These are phyloP conservation scores for Modicella reniformis DNA, from an alignment of 371 early-diverging fungal genomes.

Conservation along the genomic window DNA sequence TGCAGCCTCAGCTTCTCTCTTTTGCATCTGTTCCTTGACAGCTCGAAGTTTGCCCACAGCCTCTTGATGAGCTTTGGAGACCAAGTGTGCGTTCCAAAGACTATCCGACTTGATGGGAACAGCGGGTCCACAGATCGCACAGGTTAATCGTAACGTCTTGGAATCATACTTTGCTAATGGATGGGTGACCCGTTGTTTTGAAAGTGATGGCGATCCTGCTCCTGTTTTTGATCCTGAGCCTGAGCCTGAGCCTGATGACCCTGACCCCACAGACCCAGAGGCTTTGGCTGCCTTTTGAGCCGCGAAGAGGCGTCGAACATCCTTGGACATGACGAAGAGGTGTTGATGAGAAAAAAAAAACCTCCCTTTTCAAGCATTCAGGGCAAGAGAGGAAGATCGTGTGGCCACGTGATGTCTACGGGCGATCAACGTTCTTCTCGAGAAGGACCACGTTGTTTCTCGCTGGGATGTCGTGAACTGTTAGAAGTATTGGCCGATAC, in stretches of 20 bases:
- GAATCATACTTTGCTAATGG: slow-evolving; percentile 53
- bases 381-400: too few relatives aligned
- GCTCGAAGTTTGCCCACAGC: slow-evolving; percentile 48
- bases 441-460: too few relatives aligned
- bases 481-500: too few relatives aligned
- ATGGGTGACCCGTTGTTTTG: slow-evolving; percentile 38
- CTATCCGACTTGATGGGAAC: slow-evolving; percentile 47
- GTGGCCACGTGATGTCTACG: too few relatives aligned
- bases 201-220: slow-evolving; percentile 15
- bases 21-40: slow-evolving; percentile 53
- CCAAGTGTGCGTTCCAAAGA: slow-evolving; percentile 54
- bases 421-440: too few relatives aligned
- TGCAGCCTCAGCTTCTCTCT: slow-evolving; percentile 39
- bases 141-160: slow-evolving; percentile 43
- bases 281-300: slow-evolving; percentile 54
- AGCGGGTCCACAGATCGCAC: slow-evolving; percentile 51
- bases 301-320: slow-evolving; percentile 54
- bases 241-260: slow-evolving; percentile 16
- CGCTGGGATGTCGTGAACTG: too few relatives aligned
- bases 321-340: slow-evolving; percentile 46
- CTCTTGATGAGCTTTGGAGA: slow-evolving; percentile 50
- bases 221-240: slow-evolving; percentile 17
- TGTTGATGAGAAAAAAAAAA: too few relatives aligned
- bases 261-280: slow-evolving; percentile 16
- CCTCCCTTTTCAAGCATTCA: too few relatives aligned